These are phyloP conservation scores for Fragilaria radians DNA, from an alignment of 108 stramenopile genomes.

Conservation along the genomic window DNA sequence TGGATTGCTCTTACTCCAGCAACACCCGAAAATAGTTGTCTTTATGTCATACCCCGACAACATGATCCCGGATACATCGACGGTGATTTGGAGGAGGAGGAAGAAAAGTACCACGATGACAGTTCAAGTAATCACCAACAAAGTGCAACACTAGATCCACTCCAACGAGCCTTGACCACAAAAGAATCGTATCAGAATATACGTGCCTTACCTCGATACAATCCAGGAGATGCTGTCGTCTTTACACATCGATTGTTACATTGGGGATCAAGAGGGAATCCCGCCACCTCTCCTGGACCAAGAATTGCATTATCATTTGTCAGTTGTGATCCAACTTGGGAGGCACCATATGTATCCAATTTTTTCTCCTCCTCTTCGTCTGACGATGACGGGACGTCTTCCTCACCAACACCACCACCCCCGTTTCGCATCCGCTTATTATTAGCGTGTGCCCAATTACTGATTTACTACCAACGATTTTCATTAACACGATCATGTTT, in stretches of 20 bases:
- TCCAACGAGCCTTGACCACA: constrained; percentile 41
- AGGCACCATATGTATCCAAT: constrained; percentile 38
- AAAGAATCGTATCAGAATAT: constrained; percentile 72
- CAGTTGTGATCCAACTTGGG: constrained; percentile 52
- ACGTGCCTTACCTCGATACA: constrained; percentile 51
- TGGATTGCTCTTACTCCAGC: constrained; percentile 67
- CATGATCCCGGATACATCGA: constrained; percentile 62
- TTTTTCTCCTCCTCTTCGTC: neutral
- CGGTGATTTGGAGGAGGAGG: constrained; percentile 31
- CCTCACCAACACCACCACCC: constrained; percentile 11
- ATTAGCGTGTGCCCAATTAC: constrained; percentile 64
- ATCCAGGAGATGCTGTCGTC: constrained; percentile 46
- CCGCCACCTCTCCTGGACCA: constrained; percentile 17
- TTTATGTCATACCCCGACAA: constrained; percentile 63
- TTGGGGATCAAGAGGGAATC: constrained; percentile 62
- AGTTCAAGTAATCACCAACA: constrained; percentile 1
- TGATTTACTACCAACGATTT: constrained; percentile 76
- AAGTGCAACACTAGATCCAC: constrained; percentile 26
- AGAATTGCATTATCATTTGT: constrained; percentile 71
- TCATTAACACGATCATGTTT: constrained; percentile 28
- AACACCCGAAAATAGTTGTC: constrained; percentile 57
- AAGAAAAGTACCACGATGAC: constrained; percentile 1
- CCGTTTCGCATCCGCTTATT: constrained; percentile 58
- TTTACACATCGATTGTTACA: constrained; percentile 73
- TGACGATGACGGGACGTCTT: no score